A percentile compares a stretch with the other conserved stretches of the same genome.
Conservation (phyloP, 2,329 filamentous ascomycete genomes). For the Celoporthe dispersa region DNA sequence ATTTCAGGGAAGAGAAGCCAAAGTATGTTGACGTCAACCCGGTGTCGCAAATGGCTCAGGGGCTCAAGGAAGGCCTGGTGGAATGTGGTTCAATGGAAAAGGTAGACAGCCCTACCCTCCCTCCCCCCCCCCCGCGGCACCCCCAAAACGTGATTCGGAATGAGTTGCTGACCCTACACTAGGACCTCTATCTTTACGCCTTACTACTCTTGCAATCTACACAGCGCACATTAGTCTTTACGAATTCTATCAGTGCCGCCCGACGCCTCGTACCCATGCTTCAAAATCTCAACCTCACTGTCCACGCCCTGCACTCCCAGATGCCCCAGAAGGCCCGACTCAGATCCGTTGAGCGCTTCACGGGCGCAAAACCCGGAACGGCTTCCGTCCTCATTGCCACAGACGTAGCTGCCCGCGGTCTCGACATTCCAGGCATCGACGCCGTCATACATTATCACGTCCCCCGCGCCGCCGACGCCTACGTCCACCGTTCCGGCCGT, state of each 20-base stretch:
- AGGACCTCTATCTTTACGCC: conserved; percentile 92
- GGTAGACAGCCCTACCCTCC: conserved; percentile 47
- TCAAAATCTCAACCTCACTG: conserved; percentile 77
- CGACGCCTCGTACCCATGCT: conserved; percentile 84
- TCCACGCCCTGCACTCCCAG: conserved; percentile 82
- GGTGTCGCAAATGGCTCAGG: conserved; percentile 82
- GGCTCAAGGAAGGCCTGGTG: conserved; percentile 85
- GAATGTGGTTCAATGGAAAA: conserved; percentile 95
- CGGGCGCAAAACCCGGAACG: conserved; percentile 58
- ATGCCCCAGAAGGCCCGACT: conserved; percentile 96
- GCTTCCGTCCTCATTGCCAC: conserved; percentile 82
- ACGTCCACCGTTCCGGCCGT: conserved; percentile 93
- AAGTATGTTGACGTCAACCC: conserved; percentile 94
- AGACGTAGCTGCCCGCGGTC: conserved; percentile 88
- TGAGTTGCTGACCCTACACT: conserved; percentile 31
- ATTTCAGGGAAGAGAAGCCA: conserved; percentile 82
- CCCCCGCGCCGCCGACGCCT: conserved; percentile 86
- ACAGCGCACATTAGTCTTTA: conserved; percentile 85
- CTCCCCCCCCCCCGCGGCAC: too few species aligned
- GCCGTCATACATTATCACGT: conserved; percentile 95
- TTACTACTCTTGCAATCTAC: conserved; percentile 82
- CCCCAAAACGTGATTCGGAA: conserved; percentile 28
- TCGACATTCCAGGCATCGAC: conserved; percentile 90
- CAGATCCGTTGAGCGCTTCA: conserved; percentile 90
- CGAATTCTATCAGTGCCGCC: conserved; percentile 93